Base-by-base conservation (phyloP, 116 monocot species). In the Iris pallida region DNA sequence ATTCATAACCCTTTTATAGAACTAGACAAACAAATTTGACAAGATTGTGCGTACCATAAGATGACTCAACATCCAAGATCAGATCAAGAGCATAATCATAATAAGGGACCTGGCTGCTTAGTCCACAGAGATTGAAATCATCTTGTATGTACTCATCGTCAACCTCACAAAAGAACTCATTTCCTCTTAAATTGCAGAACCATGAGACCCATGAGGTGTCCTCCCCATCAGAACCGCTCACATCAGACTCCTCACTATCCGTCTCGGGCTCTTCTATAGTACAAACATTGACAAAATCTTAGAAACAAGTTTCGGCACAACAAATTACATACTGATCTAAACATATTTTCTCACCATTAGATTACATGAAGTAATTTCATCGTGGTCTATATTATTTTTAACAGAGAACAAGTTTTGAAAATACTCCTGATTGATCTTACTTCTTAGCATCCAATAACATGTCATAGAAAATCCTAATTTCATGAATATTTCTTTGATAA, bases 71-170 rank as follows among this genome's bases (percentile, higher is more conserved):
- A 77, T 90, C 90, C 72, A 90, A 65, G 70, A 90, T 90, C 18
- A 90, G 81, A 75, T 90, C 90, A 47, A 90, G 86, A 68, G 90
- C 90, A 78, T 86, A 90, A 73, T 90, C 90, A 82, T 84, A 90
- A 64, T 90, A 90, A 11, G 90, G 90, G 51, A 90, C 86, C 82
- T 90, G 90, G 63, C 86, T 79, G 81, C 86, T 84, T 80, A 90
- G 80, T 47, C 90, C 90, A 75, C 90, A 90, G 54, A 90, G 82
- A 41, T 90, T 90, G 62, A 86, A 90, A 63, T 90, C 90, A 84
- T 90, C 86, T 66, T 90, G 90, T 55, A 86, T 90, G 69, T 90
- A 90, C n/a, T 86, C 90, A 61, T 90, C 90, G 69, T 90, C 90
- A 65, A 90, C 87, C 70, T 90, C 90, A 67, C 86, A 90, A 68